A percentile compares a stretch with the other conserved stretches of the same genome.
Conservation (phyloP, 1,139 yeast species). For the Protomyces pachydermus region DNA sequence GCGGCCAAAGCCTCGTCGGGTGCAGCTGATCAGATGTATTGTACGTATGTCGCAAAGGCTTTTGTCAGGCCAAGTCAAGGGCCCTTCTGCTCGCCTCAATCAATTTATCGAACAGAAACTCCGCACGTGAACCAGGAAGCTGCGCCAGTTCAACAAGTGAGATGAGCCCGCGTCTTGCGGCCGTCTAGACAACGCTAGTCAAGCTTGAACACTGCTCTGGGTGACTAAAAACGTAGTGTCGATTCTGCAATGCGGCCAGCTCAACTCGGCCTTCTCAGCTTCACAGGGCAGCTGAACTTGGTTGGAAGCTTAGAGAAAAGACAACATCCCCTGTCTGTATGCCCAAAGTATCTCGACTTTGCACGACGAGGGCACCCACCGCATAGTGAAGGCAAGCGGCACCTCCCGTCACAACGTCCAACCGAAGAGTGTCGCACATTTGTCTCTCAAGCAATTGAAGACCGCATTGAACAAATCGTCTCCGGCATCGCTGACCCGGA, state of each 20-base stretch:
- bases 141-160: too few relatives aligned
- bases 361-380: slow-evolving; percentile 32
- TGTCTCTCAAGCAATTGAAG: slow-evolving; percentile 57
- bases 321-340: not conserved
- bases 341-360: slow-evolving; percentile 28
- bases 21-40: not conserved
- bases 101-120: too few relatives aligned
- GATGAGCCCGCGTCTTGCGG: too few relatives aligned
- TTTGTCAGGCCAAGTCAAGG: not conserved
- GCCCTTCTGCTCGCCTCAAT: not conserved
- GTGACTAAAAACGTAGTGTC: too few relatives aligned
- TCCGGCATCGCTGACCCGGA: slow-evolving; percentile 55
- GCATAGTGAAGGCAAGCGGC: slow-evolving; percentile 27
- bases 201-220: too few relatives aligned
- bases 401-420: slow-evolving; percentile 72
- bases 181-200: too few relatives aligned
- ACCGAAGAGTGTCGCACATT: slow-evolving; percentile 67
- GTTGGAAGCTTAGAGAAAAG: too few relatives aligned
- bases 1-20: not conserved
- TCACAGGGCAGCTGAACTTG: too few relatives aligned
- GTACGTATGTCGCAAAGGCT: not conserved
- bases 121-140: too few relatives aligned
- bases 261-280: too few relatives aligned
- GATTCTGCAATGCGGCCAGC: too few relatives aligned
- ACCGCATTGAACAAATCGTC: slow-evolving; percentile 53